phyloP scores from a whole-genome alignment of 495 filamentous ascomycete genomes.

The Cercophora samala region DNA sequence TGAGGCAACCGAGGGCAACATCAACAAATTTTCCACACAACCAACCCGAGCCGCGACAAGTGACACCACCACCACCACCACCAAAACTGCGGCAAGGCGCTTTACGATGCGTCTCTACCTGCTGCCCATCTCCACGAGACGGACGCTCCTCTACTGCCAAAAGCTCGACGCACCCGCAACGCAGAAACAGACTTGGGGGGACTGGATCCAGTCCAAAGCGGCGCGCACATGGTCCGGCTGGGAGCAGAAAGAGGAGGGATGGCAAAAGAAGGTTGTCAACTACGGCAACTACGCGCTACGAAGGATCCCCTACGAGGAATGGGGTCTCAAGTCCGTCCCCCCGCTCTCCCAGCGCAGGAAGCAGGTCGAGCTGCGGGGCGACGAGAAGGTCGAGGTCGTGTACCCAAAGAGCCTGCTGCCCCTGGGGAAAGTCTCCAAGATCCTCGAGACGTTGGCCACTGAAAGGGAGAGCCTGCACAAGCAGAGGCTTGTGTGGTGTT shows the following conservation, averaged over 20 bases:
- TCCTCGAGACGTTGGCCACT: constrained; percentile 66
- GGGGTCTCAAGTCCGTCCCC: constrained; percentile 91
- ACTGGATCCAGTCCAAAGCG: constrained; percentile 64
- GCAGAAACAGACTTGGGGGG: constrained; percentile 53
- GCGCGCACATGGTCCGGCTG: constrained; percentile 74
- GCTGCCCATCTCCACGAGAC: constrained; percentile 85
- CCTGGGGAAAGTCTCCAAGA: constrained; percentile 53
- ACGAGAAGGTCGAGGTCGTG: constrained; percentile 67
- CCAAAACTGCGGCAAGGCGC: background rate
- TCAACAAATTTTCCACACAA: background rate
- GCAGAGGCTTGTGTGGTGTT: constrained; percentile 71
- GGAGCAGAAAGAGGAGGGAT: constrained; percentile 79
- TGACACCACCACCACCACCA: background rate
- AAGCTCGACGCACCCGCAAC: constrained; percentile 52
- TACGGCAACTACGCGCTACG: constrained; percentile 84
- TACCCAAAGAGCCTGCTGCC: constrained; percentile 71
- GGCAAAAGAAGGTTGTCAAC: constrained; percentile 79
- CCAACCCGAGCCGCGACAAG: background rate
- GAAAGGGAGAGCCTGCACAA: constrained; percentile 76
- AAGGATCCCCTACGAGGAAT: constrained; percentile 94
- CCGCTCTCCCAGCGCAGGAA: constrained; percentile 67
- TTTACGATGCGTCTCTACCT: constrained; percentile 92
- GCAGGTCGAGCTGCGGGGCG: constrained; percentile 59
- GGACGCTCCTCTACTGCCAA: constrained; percentile 91
- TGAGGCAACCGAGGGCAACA: constrained; percentile 14